These are phyloP conservation scores for Saccharomycopsis javanensis DNA, from an alignment of 805 yeast genomes.

Conservation along the genomic window DNA sequence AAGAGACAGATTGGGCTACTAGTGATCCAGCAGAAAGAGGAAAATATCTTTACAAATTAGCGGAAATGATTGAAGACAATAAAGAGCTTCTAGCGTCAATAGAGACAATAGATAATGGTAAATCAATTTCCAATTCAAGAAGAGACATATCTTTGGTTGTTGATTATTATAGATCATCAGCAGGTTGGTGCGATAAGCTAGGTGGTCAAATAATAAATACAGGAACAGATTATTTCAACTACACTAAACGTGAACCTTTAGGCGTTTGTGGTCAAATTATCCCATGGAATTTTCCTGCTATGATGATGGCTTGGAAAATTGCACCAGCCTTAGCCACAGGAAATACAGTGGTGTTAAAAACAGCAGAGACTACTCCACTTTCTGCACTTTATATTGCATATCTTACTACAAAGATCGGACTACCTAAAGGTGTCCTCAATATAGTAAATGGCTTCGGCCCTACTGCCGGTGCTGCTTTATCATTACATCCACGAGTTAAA, in stretches of 20 bases:
- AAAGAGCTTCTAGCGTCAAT: constrained; percentile 65
- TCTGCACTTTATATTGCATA: constrained; percentile 71
- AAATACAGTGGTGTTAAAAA: constrained; percentile 77
- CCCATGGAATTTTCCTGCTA: constrained; percentile 95
- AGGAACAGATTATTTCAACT: constrained; percentile 62
- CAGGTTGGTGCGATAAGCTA: constrained; percentile 87
- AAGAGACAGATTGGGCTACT: constrained; percentile 51
- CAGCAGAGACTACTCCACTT: constrained; percentile 89
- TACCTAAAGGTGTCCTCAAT: constrained; percentile 87
- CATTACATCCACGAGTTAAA: constrained; percentile 70
- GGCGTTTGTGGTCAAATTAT: constrained; percentile 95
- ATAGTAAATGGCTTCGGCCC: constrained; percentile 81
- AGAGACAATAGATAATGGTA: constrained; percentile 86
- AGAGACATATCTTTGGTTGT: constrained; percentile 70
- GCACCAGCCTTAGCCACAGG: constrained; percentile 92
- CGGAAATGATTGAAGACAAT: constrained; percentile 65
- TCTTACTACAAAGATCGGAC: constrained; percentile 68
- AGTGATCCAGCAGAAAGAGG: constrained; percentile 61
- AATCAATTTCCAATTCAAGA: constrained; percentile 58
- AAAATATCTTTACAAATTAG: constrained; percentile 54
- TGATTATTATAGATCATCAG: constrained; percentile 69
- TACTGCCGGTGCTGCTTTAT: constrained; percentile 72
- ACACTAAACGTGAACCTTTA: constrained; percentile 78
- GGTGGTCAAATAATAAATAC: constrained; percentile 70
- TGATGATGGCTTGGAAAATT: constrained; percentile 91